Conservation (phyloP, 441 rosid species). For the Erodium chrysanthum region DNA sequence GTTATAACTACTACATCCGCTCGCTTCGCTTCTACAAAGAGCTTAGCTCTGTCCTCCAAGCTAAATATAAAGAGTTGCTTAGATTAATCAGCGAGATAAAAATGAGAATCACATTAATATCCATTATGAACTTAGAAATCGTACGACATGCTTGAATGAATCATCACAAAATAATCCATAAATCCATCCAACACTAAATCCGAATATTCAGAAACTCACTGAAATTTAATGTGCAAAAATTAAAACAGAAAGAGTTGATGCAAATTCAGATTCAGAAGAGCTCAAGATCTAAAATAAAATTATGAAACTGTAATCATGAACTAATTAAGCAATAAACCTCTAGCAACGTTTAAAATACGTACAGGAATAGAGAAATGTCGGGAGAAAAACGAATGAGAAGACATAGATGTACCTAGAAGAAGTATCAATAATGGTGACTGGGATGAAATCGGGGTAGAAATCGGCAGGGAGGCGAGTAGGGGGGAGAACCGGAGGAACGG, state of each 20-base stretch:
- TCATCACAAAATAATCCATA: neutral
- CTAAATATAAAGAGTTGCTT: conserved; percentile 25
- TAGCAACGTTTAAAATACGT: neutral
- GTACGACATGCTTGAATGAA: neutral
- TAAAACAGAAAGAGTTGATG: neutral
- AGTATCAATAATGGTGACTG: conserved; percentile 60
- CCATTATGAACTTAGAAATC: neutral
- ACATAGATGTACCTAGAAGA: conserved; percentile 39
- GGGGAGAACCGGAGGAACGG: conserved; percentile 47
- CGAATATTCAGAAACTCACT: neutral
- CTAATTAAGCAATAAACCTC: neutral
- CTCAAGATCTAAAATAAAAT: neutral
- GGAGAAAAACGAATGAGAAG: neutral
- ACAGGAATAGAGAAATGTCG: neutral
- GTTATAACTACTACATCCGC: conserved; percentile 52
- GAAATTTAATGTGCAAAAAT: neutral
- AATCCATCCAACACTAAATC: neutral
- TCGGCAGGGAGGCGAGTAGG: conserved; percentile 54
- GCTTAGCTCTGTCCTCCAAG: conserved; percentile 42
- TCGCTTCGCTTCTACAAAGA: conserved; percentile 42
- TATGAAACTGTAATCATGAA: neutral
- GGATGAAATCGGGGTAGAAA: conserved; percentile 49
- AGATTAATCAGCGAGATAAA: neutral
- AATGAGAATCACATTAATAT: neutral
- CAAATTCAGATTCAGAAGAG: neutral